These are phyloP conservation scores for Penicillium sp. DNA, from an alignment of 2,329 filamentous ascomycete genomes.

Conservation along the genomic window DNA sequence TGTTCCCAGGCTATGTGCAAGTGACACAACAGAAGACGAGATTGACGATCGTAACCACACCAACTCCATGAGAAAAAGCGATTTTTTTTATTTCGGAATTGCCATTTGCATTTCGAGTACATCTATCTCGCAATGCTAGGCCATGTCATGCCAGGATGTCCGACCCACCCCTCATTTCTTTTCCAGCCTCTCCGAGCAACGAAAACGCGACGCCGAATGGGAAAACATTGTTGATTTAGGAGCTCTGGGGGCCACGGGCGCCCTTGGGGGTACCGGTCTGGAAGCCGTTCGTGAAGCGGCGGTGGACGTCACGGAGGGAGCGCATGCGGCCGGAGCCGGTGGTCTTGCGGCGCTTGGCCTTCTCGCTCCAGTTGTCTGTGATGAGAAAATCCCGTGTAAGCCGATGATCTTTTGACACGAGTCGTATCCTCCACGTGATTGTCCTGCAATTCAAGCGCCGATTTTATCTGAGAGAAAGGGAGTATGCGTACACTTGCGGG, in stretches of 20 bases:
- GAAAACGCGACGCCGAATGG: conserved; percentile 40
- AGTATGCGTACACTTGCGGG: conserved; percentile 84
- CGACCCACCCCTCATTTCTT: conserved; percentile 27
- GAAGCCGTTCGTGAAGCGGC: conserved; percentile 98
- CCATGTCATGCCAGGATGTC: conserved; percentile 41
- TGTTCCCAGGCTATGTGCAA: conserved; percentile 7
- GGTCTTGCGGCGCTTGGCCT: conserved; percentile 99
- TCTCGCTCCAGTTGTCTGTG: conserved; percentile 98
- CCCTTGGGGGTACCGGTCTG: conserved; percentile 85
- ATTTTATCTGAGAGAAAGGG: conserved; percentile 15
- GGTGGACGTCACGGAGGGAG: conserved; percentile 88
- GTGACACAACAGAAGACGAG: conserved; percentile 34
- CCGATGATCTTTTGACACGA: conserved; percentile 20
- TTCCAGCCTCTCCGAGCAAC: conserved; percentile 41
- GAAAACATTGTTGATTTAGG: conserved; percentile 40
- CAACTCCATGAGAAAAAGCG: conserved; percentile 40
- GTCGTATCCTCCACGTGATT: conserved; percentile 5
- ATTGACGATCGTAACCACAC: conserved; percentile 35
- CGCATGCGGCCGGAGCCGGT: conserved; percentile 95
- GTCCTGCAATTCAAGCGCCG: conserved; percentile 7
- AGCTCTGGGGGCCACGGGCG: conserved; percentile 65
- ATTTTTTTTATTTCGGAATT: conserved; percentile 30
- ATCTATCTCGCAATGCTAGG: conserved; percentile 39
- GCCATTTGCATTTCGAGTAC: conserved; percentile 38
- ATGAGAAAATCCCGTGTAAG: conserved; percentile 31